These are phyloP conservation scores for Leccinum incarnatum DNA, from an alignment of 768 basidiomycete species.

Conservation along the genomic window DNA sequence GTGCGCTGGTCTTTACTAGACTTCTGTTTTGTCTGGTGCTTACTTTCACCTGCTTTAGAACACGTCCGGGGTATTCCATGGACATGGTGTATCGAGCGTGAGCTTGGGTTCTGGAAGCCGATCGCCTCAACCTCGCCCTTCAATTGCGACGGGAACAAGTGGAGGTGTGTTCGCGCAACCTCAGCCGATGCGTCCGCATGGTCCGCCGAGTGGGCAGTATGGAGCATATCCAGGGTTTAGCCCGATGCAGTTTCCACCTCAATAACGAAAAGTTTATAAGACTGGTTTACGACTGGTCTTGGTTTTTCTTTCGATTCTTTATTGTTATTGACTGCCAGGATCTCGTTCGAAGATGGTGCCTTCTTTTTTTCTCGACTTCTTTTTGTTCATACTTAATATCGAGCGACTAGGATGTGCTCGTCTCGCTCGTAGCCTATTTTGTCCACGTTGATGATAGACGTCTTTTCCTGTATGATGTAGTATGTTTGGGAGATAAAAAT, in stretches of 20 bases:
- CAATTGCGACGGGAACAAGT: conserved; percentile 8
- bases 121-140: conserved; percentile 20
- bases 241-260: conserved; percentile 25
- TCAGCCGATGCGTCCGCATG: conserved; percentile 21
- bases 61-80: conserved; percentile 23
- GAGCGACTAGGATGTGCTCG: not conserved
- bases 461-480: conserved; percentile 39
- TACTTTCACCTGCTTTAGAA: conserved; percentile 18
- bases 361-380: not conserved
- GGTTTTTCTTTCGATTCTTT: conserved; percentile 1
- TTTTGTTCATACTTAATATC: not conserved
- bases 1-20: conserved; percentile 14
- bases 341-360: not conserved
- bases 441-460: not conserved
- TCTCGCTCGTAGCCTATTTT: not conserved
- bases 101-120: conserved; percentile 11
- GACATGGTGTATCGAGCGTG: conserved; percentile 10
- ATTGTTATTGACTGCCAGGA: conserved; percentile 25
- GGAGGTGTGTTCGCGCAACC: conserved; percentile 23
- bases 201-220: conserved; percentile 16
- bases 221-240: conserved; percentile 19
- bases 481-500: conserved; percentile 20
- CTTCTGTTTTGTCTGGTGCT: conserved; percentile 5
- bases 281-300: not conserved
- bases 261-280: not conserved